phyloP scores from a whole-genome alignment of 805 yeast species.

The Ogataea pini region DNA sequence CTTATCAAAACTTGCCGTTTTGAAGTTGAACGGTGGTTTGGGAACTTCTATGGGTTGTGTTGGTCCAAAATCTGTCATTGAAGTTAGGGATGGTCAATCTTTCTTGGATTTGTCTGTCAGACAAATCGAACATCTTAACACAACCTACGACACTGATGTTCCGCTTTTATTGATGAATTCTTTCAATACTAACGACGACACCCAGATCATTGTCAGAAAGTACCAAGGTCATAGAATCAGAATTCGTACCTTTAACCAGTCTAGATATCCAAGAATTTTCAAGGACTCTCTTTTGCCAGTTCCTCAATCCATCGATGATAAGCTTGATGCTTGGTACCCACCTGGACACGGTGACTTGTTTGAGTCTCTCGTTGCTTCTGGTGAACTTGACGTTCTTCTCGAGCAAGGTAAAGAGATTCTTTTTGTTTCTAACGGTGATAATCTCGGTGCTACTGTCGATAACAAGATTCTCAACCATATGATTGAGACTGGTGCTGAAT shows the following conservation, averaged over 20 bases:
- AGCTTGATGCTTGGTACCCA: slow-evolving; percentile 92
- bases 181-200: slow-evolving; percentile 95
- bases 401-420: slow-evolving; percentile 93
- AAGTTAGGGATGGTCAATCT: slow-evolving; percentile 97
- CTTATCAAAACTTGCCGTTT: slow-evolving; percentile 85
- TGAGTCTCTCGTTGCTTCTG: slow-evolving; percentile 84
- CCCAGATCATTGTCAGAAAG: slow-evolving; percentile 92
- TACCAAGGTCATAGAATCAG: slow-evolving; percentile 95
- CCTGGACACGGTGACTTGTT: slow-evolving; percentile 99
- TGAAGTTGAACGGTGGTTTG: slow-evolving; percentile 95
- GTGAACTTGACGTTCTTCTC: slow-evolving; percentile 85
- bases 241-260: slow-evolving; percentile 95
- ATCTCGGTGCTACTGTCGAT: slow-evolving; percentile 97
- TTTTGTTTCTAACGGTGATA: slow-evolving; percentile 97
- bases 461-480: slow-evolving; percentile 86
- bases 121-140: slow-evolving; percentile 93
- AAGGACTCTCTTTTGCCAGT: slow-evolving; percentile 96
- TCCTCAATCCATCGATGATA: slow-evolving; percentile 73
- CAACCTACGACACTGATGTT: slow-evolving; percentile 87
- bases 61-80: slow-evolving; percentile 97
- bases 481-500: slow-evolving; percentile 89
- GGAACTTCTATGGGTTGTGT: slow-evolving; percentile 99
- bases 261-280: slow-evolving; percentile 94
- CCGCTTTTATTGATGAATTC: slow-evolving; percentile 98
- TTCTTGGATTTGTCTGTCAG: slow-evolving; percentile 94